Percentiles rank a stretch among this genome's conserved stretches.
phyloP scores from a whole-genome alignment of 495 filamentous ascomycete genomes.

The Podospora pseudoanserina region DNA sequence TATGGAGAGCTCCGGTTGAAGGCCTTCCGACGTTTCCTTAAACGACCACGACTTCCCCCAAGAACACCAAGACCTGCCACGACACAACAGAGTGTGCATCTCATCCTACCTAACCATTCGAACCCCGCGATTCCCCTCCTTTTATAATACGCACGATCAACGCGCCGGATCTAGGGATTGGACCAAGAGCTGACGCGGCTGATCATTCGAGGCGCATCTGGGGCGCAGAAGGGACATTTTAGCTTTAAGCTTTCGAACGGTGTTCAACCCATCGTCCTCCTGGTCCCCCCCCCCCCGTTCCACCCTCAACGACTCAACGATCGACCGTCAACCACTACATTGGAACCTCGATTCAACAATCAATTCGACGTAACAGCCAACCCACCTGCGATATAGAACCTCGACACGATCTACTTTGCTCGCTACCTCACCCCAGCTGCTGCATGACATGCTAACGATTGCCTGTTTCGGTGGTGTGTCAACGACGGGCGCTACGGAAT shows the following conservation, averaged over 20 bases:
- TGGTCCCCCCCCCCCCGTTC: background rate
- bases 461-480: background rate
- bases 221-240: constrained; percentile 9
- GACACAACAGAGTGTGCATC: background rate
- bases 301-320: background rate
- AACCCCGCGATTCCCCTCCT: constrained; percentile 5
- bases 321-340: background rate
- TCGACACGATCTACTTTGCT: background rate
- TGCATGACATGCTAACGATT: background rate
- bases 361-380: background rate
- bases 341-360: background rate
- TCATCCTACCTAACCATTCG: background rate
- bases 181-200: background rate
- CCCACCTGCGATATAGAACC: background rate
- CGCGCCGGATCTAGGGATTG: background rate
- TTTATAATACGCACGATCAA: background rate
- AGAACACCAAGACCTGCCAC: background rate
- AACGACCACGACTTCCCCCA: background rate
- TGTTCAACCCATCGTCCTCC: background rate
- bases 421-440: background rate
- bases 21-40: background rate
- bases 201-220: constrained; percentile 6
- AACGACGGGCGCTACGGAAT: background rate
- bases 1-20: background rate
- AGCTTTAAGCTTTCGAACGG: background rate